These are phyloP conservation scores for Plantago lanceolata DNA, from an alignment of 305 asterid genomes.

Conservation along the genomic window DNA sequence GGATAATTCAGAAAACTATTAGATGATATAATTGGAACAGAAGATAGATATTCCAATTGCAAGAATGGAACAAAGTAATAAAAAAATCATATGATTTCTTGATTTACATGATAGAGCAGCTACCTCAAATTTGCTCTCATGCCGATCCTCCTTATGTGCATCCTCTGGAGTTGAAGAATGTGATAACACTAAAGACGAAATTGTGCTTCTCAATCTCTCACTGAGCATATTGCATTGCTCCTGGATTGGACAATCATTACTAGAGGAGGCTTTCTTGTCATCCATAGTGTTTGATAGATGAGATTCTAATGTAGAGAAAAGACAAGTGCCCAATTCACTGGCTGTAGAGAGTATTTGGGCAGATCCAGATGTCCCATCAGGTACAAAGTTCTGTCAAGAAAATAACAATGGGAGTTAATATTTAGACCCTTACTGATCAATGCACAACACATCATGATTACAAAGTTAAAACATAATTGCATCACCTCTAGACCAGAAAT, in stretches of 20 bases:
- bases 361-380: constrained; percentile 51
- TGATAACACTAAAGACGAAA: constrained; percentile 43
- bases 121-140: constrained; percentile 60
- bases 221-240: constrained; percentile 52
- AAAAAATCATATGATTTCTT: constrained; percentile 46
- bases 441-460: constrained; percentile 11
- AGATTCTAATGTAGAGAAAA: constrained; percentile 69
- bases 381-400: constrained; percentile 44
- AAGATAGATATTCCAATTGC: constrained; percentile 51
- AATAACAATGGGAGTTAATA: constrained; percentile 15
- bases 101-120: constrained; percentile 66
- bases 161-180: constrained; percentile 33
- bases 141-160: constrained; percentile 29
- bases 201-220: constrained; percentile 53
- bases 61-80: constrained; percentile 50
- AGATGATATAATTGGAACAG: constrained; percentile 26
- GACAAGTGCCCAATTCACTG: constrained; percentile 52
- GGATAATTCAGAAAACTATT: too few species aligned
- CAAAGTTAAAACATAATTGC: constrained; percentile 7
- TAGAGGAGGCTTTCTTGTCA: constrained; percentile 30
- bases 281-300: constrained; percentile 43
- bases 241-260: constrained; percentile 34
- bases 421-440: constrained; percentile 8
- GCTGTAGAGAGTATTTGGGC: constrained; percentile 59
- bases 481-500: constrained; percentile 60